Conservation (phyloP, 225 moss, liverwort and hornwort species). For the Bryum argenteum region DNA sequence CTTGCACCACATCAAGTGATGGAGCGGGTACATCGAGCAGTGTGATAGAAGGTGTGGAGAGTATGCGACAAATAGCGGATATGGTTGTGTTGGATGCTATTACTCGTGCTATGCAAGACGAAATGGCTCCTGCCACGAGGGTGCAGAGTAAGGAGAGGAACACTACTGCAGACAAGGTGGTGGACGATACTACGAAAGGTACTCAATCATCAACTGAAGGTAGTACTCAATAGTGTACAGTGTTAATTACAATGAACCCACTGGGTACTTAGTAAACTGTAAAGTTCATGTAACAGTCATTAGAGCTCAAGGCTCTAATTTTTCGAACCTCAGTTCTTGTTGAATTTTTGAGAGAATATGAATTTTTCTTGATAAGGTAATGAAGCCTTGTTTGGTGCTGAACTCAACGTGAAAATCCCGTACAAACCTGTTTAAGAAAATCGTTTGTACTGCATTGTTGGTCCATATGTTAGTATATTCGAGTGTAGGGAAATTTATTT, state of each 20-base stretch:
- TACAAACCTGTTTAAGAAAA: not conserved
- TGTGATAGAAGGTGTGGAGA: constrained; percentile 8
- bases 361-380: not conserved
- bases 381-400: not conserved
- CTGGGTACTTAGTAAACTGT: not conserved
- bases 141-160: constrained; percentile 11
- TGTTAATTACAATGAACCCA: not conserved
- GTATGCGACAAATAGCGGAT: constrained; percentile 26
- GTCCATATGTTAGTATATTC: no score
- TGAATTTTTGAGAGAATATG: not conserved
- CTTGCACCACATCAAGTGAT: constrained; percentile 9
- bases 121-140: constrained; percentile 3
- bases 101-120: constrained; percentile 26
- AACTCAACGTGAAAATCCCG: not conserved
- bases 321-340: not conserved
- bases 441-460: not conserved
- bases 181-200: constrained; percentile 12
- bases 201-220: no score
- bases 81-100: constrained; percentile 35
- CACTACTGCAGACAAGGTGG: constrained; percentile 13
- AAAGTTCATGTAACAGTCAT: not conserved
- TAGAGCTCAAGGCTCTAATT: constrained; percentile 7
- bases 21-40: constrained; percentile 23
- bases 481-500: no score
- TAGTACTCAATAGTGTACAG: not conserved